Base-by-base conservation (phyloP, 2,329 filamentous ascomycete genomes). In the Colletotrichum godetiae region DNA sequence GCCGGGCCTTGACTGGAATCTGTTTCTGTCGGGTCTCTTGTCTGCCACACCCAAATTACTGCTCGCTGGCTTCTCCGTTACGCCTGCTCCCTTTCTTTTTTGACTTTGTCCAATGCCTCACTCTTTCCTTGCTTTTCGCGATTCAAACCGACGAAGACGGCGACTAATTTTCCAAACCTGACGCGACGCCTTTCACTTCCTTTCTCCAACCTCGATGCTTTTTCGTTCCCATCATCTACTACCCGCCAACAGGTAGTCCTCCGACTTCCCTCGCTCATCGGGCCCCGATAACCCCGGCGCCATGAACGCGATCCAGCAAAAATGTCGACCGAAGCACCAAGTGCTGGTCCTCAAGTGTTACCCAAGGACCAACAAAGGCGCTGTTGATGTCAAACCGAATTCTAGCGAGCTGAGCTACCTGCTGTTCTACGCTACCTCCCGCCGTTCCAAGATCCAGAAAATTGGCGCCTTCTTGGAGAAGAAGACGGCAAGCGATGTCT, bases 311-410 rank as follows among this genome's bases (percentile, higher is more conserved):
- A 87, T 92, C 75, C 87, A 90, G 83, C 88, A 92, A 79, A 91
- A 88, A 83, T 92, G 90, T 84, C 94, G 96, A 74, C 96, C 97
- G 33, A 98, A 98, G 87, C 97, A 99, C 86, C 96, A 98, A 89
- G 94, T 98, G 78, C 88, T 98, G 74, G 93, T 98, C 77, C 90
- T 98, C 76, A 98, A 98, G 86, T 98, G 96, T 87, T 99, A 98
- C 83, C 97, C 97, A 53, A 93, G 93, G 78, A 95, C 94, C 76
- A 94, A 94, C 76, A 98, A 98, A 85, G 95, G 94, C 64, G 92
- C 94, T 75, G 93, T 95, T 81, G 95, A 98, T 79, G 95, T 98
- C 80, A 97, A 96, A 85, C 95, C 97, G 57, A 98, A 98, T 84
- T 95, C 95, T 77, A 97, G 95, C 85, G 97, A 99, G 87, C 91